Percentiles rank a stretch among this genome's conserved stretches.
phyloP scores from a whole-genome alignment of 176 grass and related monocot genomes.

The Lolium multiflorum region DNA sequence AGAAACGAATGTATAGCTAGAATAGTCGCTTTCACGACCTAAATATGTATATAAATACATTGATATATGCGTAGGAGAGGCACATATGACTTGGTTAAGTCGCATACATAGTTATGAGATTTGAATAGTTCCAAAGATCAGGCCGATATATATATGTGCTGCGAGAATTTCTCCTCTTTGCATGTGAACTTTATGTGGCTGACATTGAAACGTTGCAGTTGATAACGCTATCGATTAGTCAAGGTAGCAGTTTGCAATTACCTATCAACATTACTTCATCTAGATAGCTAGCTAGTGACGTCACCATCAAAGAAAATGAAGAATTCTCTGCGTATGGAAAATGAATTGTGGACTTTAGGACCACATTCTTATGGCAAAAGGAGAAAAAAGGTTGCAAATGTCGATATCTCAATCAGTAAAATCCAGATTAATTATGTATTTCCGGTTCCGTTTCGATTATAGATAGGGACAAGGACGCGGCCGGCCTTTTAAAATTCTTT shows the following conservation, averaged over 20 bases:
- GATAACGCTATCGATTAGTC: conserved; percentile 40
- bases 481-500: conserved; percentile 37
- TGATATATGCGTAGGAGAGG: not conserved
- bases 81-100: not conserved
- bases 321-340: conserved; percentile 44
- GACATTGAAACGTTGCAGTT: conserved; percentile 42
- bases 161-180: not conserved
- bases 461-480: conserved; percentile 37
- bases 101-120: not conserved
- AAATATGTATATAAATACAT: not conserved
- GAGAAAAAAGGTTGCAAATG: not conserved
- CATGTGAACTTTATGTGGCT: conserved; percentile 35
- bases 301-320: conserved; percentile 41
- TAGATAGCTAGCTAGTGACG: not conserved
- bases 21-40: conserved; percentile 27
- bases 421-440: conserved; percentile 41
- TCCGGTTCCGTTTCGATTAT: conserved; percentile 22
- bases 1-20: not conserved
- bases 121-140: conserved; percentile 45
- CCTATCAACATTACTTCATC: conserved; percentile 39
- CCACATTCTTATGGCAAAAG: conserved; percentile 34
- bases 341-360: conserved; percentile 44
- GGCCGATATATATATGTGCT: not conserved
- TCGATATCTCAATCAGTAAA: conserved; percentile 17
- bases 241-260: conserved; percentile 59